These are phyloP conservation scores for Nitzschia inconspicua DNA, from an alignment of 108 stramenopile species.

Conservation along the genomic window DNA sequence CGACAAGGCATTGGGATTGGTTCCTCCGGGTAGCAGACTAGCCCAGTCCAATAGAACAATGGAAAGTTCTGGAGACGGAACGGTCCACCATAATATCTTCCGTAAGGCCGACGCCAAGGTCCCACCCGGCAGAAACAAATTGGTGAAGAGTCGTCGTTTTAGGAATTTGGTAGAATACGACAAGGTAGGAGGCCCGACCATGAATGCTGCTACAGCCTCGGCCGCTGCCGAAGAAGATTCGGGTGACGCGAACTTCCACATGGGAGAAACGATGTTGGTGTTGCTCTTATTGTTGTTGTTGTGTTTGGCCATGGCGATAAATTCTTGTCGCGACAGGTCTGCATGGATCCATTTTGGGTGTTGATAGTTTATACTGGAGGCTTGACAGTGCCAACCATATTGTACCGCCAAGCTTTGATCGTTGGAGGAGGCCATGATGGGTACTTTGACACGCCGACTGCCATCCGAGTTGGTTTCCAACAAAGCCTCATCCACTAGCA, in stretches of 20 bases:
- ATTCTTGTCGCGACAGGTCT: slow-evolving; percentile 71
- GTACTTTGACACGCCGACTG: slow-evolving; percentile 11
- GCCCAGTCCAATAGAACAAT: slow-evolving; percentile 76
- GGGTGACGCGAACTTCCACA: slow-evolving; percentile 62
- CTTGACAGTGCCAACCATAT: slow-evolving; percentile 70
- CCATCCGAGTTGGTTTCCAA: slow-evolving; percentile 10
- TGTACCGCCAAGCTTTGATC: slow-evolving; percentile 54
- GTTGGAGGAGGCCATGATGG: slow-evolving; percentile 51
- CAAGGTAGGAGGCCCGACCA: slow-evolving; percentile 51
- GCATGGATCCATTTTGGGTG: slow-evolving; percentile 66
- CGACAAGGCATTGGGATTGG: slow-evolving; percentile 19
- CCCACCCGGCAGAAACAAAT: slow-evolving; percentile 68
- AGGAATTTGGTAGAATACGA: slow-evolving; percentile 15
- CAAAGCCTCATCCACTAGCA: slow-evolving; percentile 59
- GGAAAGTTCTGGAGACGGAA: slow-evolving; percentile 74
- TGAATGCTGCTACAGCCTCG: slow-evolving; percentile 55
- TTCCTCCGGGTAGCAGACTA: slow-evolving; percentile 28
- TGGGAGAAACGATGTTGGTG: slow-evolving; percentile 23
- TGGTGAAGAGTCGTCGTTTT: slow-evolving; percentile 69
- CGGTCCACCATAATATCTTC: slow-evolving; percentile 49
- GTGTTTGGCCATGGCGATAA: slow-evolving; percentile 15
- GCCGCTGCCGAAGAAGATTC: slow-evolving; percentile 40
- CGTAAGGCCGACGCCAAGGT: slow-evolving; percentile 49
- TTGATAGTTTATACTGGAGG: slow-evolving; percentile 56
- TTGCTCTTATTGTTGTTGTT: not conserved